Evolutionary conservation across 2,329 filamentous ascomycete genomes (phyloP), one percentile per base, ranked within the genome.

Genomic region (Neofusicoccum umdonicola): DNA sequence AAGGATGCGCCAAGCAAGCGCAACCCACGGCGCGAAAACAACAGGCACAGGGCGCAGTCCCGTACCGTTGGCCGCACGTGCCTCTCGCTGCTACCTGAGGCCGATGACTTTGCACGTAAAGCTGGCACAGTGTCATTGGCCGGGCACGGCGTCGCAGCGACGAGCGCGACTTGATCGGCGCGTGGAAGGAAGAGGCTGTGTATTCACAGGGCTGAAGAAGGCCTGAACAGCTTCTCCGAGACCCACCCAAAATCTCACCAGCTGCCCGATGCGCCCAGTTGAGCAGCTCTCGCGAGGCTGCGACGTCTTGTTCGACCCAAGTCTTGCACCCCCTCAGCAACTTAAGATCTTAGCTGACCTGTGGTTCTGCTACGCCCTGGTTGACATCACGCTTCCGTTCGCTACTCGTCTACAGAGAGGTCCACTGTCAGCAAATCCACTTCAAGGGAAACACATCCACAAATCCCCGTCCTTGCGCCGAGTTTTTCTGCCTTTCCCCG

Each of bases 141-240:
- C 42, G 54, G 22, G 12, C 17, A 35, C 8, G 41, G 22, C 13
- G 41, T 17, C 15, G 15, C 8, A 22, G 27, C 27, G 27, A 7
- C 27, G 27, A 31, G 27, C 27, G 27, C 27, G 27, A 31, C 1
- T 56, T 45, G 56, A 60, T 58, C 54, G 39, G 39, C 54, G 41
- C 42, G 13, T 47, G n/a, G 42, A 60, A 60, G 56, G 56, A 60
- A 47, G 56, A 48, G 56, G 56, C 56, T 60, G 56, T 60, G 56
- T 60, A 37, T 35, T 6, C 56, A 37, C 42, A 60, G 42, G 56
- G 56, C 56, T 60, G 56, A 60, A 47, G 56, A 60, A 60, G 42
- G 41, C 31, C 42, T 60, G 9, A n/a, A 27, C 56, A 37, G 27
- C 42, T 37, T 60, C 56, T 60, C 42, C 31, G 27, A 15, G 56